Base-by-base conservation (phyloP, 768 basidiomycete species). In the Suillus americanus region DNA sequence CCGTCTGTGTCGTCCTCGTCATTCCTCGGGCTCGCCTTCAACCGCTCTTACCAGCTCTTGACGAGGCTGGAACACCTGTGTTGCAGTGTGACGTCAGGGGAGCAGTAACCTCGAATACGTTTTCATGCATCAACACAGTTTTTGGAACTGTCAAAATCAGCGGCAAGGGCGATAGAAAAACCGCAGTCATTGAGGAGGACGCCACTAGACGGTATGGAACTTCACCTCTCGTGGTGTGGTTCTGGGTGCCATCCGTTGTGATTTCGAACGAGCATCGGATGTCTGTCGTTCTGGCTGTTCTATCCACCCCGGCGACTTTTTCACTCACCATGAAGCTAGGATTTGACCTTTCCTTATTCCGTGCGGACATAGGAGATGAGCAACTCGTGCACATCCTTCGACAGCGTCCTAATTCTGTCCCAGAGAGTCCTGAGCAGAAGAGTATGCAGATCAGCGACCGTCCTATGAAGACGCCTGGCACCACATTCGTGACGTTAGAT, bases 1-100 rank as follows among this genome's bases (percentile, higher is more conserved):
- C 73, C 0, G 74, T 79, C 13, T 74, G 75, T 7, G 54, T 81
- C 48, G 66, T 74, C 30, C 69, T 81, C n/a, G 66, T 69, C 12
- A 63, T 81, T n/a, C 79, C 80, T 12, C 70, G 74, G 14, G 64
- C 60, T 60, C 72, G 67, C 51, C 65, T 77, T 4, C 57, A 28
- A 10, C 38, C 63, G 20, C 60, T 78, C 51, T 71, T 72, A 56
- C 23, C 65, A 13, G 62, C 66, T 0, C 69, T 80, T 51, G 67
- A 72, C 14, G 59, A 16, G 5, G 65, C 46, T 2, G 70, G 67
- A 30, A 69, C 73, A 5, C 45, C 72, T 16, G 35, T 18, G 25
- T 30, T 75, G 6, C 74, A 72, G 0, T 74, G 74, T 41, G 65
- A 71, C n/a, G 62, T 75, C 41, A n/a, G 60, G 0, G 67, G 65